Percentiles rank a stretch among this genome's conserved stretches.
Conservation (phyloP, 2,329 filamentous ascomycete species). For the Penicillium freii region DNA sequence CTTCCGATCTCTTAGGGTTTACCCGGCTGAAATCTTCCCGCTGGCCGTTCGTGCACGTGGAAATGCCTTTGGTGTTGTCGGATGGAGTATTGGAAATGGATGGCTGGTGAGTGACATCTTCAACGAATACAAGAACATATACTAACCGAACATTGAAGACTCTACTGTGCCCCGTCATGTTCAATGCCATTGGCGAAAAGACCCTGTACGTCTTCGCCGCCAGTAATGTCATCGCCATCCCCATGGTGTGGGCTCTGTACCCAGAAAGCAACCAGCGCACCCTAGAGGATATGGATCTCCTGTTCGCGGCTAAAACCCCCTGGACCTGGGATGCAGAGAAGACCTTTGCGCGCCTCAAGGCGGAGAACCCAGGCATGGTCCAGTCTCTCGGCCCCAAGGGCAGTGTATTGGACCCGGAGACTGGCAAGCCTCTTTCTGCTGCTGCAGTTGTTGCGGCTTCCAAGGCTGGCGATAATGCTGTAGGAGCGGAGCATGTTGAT, state of each 20-base stretch:
- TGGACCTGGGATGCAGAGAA: slow-evolving; percentile 71
- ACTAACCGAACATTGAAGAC: slow-evolving; percentile 28
- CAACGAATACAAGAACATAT: slow-evolving; percentile 15
- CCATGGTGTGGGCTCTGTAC: slow-evolving; percentile 71
- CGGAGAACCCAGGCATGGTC: slow-evolving; percentile 55
- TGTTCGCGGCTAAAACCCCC: slow-evolving; percentile 65
- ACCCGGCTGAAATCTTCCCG: slow-evolving; percentile 72
- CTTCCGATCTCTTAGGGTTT: slow-evolving; percentile 43
- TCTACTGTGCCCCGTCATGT: slow-evolving; percentile 60
- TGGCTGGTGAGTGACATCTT: slow-evolving; percentile 51
- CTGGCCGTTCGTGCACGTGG: slow-evolving; percentile 69
- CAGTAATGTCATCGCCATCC: slow-evolving; percentile 63
- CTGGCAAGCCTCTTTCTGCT: slow-evolving; percentile 22
- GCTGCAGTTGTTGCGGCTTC: slow-evolving; percentile 2
- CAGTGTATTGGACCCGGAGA: slow-evolving; percentile 35
- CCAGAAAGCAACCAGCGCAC: slow-evolving; percentile 73
- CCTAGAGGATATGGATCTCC: slow-evolving; percentile 70
- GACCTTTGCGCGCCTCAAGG: slow-evolving; percentile 62
- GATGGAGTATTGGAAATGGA: slow-evolving; percentile 73
- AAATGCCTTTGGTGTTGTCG: slow-evolving; percentile 72
- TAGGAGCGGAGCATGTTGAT: slow-evolving; percentile 21
- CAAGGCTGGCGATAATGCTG: slow-evolving; percentile 5
- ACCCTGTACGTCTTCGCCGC: slow-evolving; percentile 72
- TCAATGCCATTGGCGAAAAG: slow-evolving; percentile 64
- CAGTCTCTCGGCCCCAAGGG: slow-evolving; percentile 38